Percentiles rank a stretch among this genome's conserved stretches.
phyloP scores from a whole-genome alignment of 768 basidiomycete genomes.

The Dendrothele bispora region DNA sequence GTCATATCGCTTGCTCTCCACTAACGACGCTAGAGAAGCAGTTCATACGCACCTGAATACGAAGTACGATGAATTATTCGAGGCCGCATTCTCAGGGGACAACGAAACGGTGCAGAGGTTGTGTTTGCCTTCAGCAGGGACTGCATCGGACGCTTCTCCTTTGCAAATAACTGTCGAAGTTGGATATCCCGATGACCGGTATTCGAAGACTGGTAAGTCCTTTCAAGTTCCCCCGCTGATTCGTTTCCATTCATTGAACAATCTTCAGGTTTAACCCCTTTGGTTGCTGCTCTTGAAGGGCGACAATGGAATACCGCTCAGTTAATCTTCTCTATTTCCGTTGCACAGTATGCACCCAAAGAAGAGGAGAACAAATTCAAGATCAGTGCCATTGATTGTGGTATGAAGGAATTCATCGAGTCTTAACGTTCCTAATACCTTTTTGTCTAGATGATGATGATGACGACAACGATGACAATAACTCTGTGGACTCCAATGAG shows the following conservation, averaged over 20 bases:
- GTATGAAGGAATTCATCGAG: constrained; percentile 23
- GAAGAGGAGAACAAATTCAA: constrained; percentile 36
- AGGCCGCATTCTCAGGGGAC: constrained; percentile 55
- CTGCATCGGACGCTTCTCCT: constrained; percentile 23
- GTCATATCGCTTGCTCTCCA: no score
- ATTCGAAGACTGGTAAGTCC: constrained; percentile 22
- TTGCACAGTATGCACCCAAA: constrained; percentile 47
- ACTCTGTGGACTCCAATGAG: constrained; percentile 39
- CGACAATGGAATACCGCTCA: constrained; percentile 58
- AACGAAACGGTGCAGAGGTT: constrained; percentile 49
- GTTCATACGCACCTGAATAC: constrained; percentile 33
- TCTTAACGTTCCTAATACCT: not conserved
- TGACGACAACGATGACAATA: constrained; percentile 28
- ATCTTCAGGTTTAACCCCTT: constrained; percentile 47
- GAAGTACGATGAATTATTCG: constrained; percentile 54
- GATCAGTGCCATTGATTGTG: constrained; percentile 30
- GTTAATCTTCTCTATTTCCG: constrained; percentile 57
- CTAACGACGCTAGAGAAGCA: not conserved
- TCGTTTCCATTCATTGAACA: no score
- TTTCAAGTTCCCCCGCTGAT: not conserved
- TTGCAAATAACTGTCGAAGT: constrained; percentile 46
- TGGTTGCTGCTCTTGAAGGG: constrained; percentile 47
- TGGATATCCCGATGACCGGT: constrained; percentile 13
- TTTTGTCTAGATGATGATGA: constrained; percentile 5
- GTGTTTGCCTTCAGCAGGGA: constrained; percentile 45